Conservation (phyloP, 2,329 filamentous ascomycete species). For the Trichoderma harzianum region DNA sequence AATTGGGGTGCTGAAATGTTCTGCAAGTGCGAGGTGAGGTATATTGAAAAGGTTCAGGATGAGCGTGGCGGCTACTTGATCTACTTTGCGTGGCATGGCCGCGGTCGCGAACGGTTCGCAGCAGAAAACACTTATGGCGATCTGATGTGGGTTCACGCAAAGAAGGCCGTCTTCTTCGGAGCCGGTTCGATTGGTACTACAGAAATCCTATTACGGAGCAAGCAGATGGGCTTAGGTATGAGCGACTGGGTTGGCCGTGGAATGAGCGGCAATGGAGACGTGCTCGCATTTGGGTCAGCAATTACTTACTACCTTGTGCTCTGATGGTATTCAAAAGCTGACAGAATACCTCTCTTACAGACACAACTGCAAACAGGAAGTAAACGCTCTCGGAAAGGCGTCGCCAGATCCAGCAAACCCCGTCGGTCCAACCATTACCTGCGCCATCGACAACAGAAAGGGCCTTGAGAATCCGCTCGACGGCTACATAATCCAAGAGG, state of each 20-base stretch:
- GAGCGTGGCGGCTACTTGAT: conserved; percentile 54
- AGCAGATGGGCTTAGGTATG: conserved; percentile 54
- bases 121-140: conserved; percentile 51
- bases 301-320: background rate
- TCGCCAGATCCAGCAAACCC: conserved; percentile 50
- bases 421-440: conserved; percentile 60
- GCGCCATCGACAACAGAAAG: conserved; percentile 57
- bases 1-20: conserved; percentile 71
- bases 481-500: conserved; percentile 63
- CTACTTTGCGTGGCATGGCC: conserved; percentile 62
- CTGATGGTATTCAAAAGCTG: background rate
- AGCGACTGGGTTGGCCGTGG: conserved; percentile 55
- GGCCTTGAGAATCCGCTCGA: conserved; percentile 51
- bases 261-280: conserved; percentile 66
- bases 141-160: conserved; percentile 65
- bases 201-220: conserved; percentile 61
- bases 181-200: conserved; percentile 64
- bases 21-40: conserved; percentile 64
- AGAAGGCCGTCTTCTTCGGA: conserved; percentile 62
- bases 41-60: conserved; percentile 52
- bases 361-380: conserved; percentile 56
- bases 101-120: conserved; percentile 53
- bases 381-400: conserved; percentile 54
- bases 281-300: conserved; percentile 57
- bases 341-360: conserved; percentile 28